Base-by-base conservation (phyloP, 345 rosid species). In the Trapa bicornis region DNA sequence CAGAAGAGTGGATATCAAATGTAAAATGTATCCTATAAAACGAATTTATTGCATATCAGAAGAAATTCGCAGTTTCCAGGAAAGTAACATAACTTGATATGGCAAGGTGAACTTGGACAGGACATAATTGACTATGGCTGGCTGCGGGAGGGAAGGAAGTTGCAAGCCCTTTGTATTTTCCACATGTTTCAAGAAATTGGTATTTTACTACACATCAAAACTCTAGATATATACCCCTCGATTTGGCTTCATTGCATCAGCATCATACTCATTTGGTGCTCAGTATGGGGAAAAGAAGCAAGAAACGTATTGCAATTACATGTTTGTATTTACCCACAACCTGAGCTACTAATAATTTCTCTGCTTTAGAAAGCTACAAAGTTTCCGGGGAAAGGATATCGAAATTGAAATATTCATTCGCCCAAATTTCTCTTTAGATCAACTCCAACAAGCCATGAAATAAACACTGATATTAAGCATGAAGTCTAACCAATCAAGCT, bases 21-120 rank as follows among this genome's bases (percentile, higher is more conserved):
- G 2, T 6, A 3, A 45, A 17, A 4, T 81, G 67, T 76, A 80
- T 83, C 53, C 37, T 5, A 48, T 80, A 82, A 78, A 61, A 78
- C 75, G 48, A 80, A 77, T 69, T 71, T 78, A 69, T 69, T 74
- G 75, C 50, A 74, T 70, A 45, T 79, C 54, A 43, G 69, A 52
- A 66, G 67, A 37, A 62, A 69, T 16, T 52, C n/a, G 16, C 17
- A 17, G 57, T 52, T 16, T 16, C n/a, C 29, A 16, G 22, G 22
- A n/a, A 50, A 50, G 5, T 50, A 22, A 15, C 22, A 41, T 41
- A 41, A 41, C 22, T 16, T 16, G 57, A 52, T 29, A 52, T 17
- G 29, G n/a, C 22, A 50, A 50, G 56, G 56, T 16, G 22, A 16
- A 10, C n/a, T 15, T 4, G 56, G 16, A 5, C 56, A 50, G 17